Evolutionary conservation across 108 stramenopile species (phyloP), one percentile per base, ranked within the genome.

Genomic region (Cyclotella sp.): DNA sequence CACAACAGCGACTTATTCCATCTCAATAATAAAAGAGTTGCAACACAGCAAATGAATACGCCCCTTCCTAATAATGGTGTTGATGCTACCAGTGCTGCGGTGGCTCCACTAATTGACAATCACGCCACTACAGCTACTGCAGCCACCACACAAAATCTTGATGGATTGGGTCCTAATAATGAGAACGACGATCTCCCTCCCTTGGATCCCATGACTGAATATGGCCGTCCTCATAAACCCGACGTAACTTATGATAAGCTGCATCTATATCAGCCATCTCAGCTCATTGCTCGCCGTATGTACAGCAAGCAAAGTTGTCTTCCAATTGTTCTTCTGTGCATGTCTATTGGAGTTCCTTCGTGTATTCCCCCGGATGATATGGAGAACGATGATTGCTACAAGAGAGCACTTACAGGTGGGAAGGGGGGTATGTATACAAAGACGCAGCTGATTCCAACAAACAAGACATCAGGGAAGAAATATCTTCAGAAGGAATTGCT

Each of bases 401-500:
- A 13, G 15, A 61, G 34, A 61, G 34, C 30, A 1, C 30, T 39
- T 34, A 39, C 12, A 15, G 6, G 34, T 39, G 29, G 30, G 30
- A 61, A 61, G 19, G 60, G 60, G 34, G 30, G 34, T 13, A 12
- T 61, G 14, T 61, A 9, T n/a, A 61, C 12, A 0, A 30, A 15
- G 12, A 12, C 34, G 0, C 30, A 61, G 15, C 13, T 61, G 0
- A 13, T 61, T 61, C 60, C 60, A 15, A 9, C 60, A 14, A 14
- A 24, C 22, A 55, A 21, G 24, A 19, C n/a, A 24, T 24, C 22
- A 3, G n/a, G 14, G 19, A 61, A 61, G 12, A 30, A 30, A 21
- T 61, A 61, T 61, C 34, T 61, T 2, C 30, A 39, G 60, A 61
- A 61, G 30, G 60, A 61, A n/a, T 8, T 61, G 3, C 12, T 61